phyloP scores from a whole-genome alignment of 371 early-diverging fungal genomes.

The Mucor irregularis region DNA sequence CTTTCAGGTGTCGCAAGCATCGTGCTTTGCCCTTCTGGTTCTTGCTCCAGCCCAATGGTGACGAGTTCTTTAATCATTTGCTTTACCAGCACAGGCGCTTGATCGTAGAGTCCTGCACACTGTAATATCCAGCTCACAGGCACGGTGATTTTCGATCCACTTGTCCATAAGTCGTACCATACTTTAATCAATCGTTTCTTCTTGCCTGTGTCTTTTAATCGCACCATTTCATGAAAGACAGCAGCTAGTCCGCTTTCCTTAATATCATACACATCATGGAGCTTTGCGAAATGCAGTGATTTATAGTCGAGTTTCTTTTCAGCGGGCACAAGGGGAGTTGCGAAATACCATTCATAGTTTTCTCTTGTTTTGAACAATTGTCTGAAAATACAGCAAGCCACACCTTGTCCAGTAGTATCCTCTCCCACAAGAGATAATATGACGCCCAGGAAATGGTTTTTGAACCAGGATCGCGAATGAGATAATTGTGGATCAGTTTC shows the following conservation, averaged over 20 bases:
- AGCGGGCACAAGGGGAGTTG: constrained; percentile 17
- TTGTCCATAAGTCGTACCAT: constrained; percentile 34
- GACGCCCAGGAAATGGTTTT: constrained; percentile 30
- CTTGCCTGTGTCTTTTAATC: constrained; percentile 21
- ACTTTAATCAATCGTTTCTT: constrained; percentile 23
- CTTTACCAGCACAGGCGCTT: constrained; percentile 39
- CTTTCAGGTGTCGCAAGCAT: neutral
- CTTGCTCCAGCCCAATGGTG: constrained; percentile 11
- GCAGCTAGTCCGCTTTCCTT: constrained; percentile 31
- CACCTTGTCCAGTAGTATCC: constrained; percentile 12
- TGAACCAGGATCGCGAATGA: constrained; percentile 33
- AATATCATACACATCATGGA: constrained; percentile 28
- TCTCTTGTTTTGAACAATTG: constrained; percentile 31
- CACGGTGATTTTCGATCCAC: constrained; percentile 21
- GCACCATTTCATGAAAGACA: constrained; percentile 34
- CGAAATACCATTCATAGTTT: constrained; percentile 44
- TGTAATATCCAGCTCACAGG: constrained; percentile 38
- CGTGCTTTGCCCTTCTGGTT: neutral
- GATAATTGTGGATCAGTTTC: constrained; percentile 6
- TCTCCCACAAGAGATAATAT: constrained; percentile 24
- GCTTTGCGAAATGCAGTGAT: constrained; percentile 17
- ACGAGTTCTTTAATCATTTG: constrained; percentile 34
- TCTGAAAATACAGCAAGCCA: constrained; percentile 29
- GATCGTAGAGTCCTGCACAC: constrained; percentile 41
- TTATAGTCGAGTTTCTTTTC: constrained; percentile 11